phyloP scores from a whole-genome alignment of 768 basidiomycete genomes.

The Tricholoma terreum region DNA sequence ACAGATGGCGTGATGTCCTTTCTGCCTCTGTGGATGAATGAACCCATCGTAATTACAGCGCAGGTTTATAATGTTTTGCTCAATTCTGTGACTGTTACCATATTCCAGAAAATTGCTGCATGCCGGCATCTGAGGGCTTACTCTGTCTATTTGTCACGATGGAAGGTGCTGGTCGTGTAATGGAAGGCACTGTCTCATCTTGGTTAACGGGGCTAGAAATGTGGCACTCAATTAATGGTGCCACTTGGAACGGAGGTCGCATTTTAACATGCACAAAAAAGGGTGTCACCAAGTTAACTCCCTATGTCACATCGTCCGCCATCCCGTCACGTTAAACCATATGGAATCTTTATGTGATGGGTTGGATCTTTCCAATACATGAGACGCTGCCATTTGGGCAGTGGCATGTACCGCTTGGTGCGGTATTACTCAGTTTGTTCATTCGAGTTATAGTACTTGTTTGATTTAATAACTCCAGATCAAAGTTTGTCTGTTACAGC shows the following conservation, averaged over 20 bases:
- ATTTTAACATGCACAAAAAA: constrained; percentile 9
- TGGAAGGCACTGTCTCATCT: constrained; percentile 6
- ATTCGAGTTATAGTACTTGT: too few relatives aligned
- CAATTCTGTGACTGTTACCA: not conserved
- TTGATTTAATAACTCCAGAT: too few relatives aligned
- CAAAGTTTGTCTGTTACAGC: too few relatives aligned
- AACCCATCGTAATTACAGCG: not conserved
- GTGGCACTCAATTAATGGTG: constrained; percentile 16
- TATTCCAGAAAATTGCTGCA: not conserved
- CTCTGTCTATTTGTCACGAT: not conserved
- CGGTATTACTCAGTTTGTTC: not conserved
- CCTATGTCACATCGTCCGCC: constrained; percentile 4
- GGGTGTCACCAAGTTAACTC: constrained; percentile 11
- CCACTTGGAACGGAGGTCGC: constrained; percentile 26
- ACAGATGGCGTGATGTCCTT: too few relatives aligned
- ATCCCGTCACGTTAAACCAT: constrained; percentile 30
- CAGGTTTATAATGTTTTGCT: not conserved
- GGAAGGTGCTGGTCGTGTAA: not conserved
- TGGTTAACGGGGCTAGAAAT: constrained; percentile 26
- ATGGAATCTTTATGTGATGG: too few relatives aligned
- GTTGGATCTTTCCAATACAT: constrained; percentile 8
- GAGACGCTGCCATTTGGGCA: constrained; percentile 8
- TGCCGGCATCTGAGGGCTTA: not conserved
- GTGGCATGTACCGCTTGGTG: not conserved
- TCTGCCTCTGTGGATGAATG: not conserved